Evolutionary conservation across 2,329 filamentous ascomycete genomes (phyloP), one percentile per base, ranked within the genome.

Genomic region (Fusarium gaditjirri): DNA sequence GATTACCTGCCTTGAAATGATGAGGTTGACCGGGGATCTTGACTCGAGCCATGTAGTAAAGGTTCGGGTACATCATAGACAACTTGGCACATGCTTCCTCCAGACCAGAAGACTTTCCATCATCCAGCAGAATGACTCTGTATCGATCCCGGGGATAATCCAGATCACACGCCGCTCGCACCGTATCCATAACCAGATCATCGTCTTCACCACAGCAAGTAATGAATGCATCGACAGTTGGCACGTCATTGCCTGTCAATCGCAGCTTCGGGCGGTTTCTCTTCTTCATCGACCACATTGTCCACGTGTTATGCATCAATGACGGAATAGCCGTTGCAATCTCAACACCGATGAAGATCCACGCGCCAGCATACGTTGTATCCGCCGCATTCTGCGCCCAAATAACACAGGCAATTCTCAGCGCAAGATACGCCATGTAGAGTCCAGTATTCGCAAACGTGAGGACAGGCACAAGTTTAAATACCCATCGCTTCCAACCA

Each of bases 1-100:
- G 81, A 76, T 91, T 91, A 55, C 89, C 89, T 3, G 89, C 88
- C 81, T 91, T 91, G 83, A 89, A 91, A 76, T 89, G 86, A 72
- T 88, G 84, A 4, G 85, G 85, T 38, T 84, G 80, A 12, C 84
- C 84, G 8, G 84, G 83, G 47, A 81, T 80, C 79, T 87, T 86
- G 39, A 82, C 80, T 21, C 87, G 85, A 4, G 87, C 83, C 75
- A 86, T 83, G 78, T 90, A 90, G 70, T 82, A 84, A 12, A 89
- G 76, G 64, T 90, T 88, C 19, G 83, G 82, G 61, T 83, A 86
- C 13, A 79, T 80, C 35, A 78, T 68, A 47, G 79, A 79, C 27
- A 86, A 70, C 36, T 81, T 77, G 7, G 80, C 74, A 29, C 87
- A 75, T 4, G 80, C 80, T 5, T 76, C 73, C 65, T 84, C 82